Percentiles rank a stretch among this genome's conserved stretches.
These are phyloP conservation scores for Escallonia herrerae DNA, from an alignment of 129 eudicot genomes.

Conservation along the genomic window DNA sequence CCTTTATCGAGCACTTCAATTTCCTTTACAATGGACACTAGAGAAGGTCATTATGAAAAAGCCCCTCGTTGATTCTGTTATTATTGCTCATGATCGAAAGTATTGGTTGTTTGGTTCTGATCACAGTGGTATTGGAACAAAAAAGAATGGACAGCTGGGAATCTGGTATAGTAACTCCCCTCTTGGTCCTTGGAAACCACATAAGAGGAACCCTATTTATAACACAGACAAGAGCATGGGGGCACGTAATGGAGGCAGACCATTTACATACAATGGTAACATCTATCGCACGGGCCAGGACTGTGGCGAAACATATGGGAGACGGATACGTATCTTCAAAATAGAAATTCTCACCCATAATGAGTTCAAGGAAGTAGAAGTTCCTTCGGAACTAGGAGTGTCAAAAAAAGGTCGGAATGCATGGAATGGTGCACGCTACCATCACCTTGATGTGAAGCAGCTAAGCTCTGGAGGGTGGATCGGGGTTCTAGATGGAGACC, in stretches of 20 bases:
- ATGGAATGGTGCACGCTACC: slow-evolving; percentile 81
- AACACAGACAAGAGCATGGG: slow-evolving; percentile 42
- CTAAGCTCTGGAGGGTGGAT: slow-evolving; percentile 66
- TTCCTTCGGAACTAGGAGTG: slow-evolving; percentile 39
- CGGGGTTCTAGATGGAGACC: slow-evolving; percentile 73
- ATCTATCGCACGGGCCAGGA: slow-evolving; percentile 74
- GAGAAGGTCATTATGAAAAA: slow-evolving; percentile 58
- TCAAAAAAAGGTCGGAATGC: slow-evolving; percentile 61
- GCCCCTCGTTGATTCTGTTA: slow-evolving; percentile 67
- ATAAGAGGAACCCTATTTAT: slow-evolving; percentile 59
- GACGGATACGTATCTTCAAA: slow-evolving; percentile 46
- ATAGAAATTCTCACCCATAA: slow-evolving; percentile 40
- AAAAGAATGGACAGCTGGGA: slow-evolving; percentile 50
- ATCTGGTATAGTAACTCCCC: slow-evolving; percentile 83
- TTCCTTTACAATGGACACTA: slow-evolving; percentile 74
- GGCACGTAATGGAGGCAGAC: slow-evolving; percentile 79
- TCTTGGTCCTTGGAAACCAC: slow-evolving; percentile 81
- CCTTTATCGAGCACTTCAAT: slow-evolving; percentile 61
- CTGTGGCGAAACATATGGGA: slow-evolving; percentile 62
- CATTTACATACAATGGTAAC: slow-evolving; percentile 53
- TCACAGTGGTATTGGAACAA: slow-evolving; percentile 36
- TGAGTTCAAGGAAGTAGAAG: slow-evolving; percentile 65
- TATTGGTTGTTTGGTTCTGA: slow-evolving; percentile 85
- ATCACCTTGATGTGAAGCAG: slow-evolving; percentile 70
- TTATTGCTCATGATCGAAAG: slow-evolving; percentile 43